phyloP scores from a whole-genome alignment of 768 basidiomycete genomes.

The Collybiopsis luxurians region DNA sequence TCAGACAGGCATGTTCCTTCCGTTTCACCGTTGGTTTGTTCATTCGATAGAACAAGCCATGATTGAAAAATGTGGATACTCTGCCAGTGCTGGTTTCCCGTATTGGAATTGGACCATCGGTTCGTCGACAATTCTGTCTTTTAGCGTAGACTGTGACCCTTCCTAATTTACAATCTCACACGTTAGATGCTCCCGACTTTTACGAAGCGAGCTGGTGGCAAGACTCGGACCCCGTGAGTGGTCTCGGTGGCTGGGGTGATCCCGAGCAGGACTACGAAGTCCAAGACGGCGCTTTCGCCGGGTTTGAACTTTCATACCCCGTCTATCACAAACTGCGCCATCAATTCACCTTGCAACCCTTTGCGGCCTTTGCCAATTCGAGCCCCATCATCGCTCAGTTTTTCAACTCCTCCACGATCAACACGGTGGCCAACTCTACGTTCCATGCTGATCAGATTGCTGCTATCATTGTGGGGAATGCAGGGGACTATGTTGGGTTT shows the following conservation, averaged over 20 bases:
- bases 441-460: neutral
- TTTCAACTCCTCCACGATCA: neutral
- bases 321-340: constrained; percentile 27
- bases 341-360: constrained; percentile 28
- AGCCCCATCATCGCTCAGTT: neutral
- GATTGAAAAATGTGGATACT: constrained; percentile 14
- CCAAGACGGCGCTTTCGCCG: constrained; percentile 23
- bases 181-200: constrained; percentile 10
- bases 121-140: constrained; percentile 1
- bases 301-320: constrained; percentile 26
- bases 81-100: constrained; percentile 14
- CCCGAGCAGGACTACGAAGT: constrained; percentile 13
- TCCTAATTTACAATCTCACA: neutral
- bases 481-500: neutral
- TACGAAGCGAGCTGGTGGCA: constrained; percentile 12
- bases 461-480: neutral
- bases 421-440: neutral
- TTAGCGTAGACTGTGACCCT: no score
- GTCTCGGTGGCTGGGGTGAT: constrained; percentile 21
- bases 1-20: constrained; percentile 18
- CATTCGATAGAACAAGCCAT: constrained; percentile 13
- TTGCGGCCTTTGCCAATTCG: neutral
- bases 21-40: constrained; percentile 22
- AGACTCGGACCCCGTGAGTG: constrained; percentile 15
- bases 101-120: constrained; percentile 24